Evolutionary conservation across 2,329 filamentous ascomycete genomes (phyloP), one percentile per base, ranked within the genome.

Genomic region (Akanthomyces lecanii): DNA sequence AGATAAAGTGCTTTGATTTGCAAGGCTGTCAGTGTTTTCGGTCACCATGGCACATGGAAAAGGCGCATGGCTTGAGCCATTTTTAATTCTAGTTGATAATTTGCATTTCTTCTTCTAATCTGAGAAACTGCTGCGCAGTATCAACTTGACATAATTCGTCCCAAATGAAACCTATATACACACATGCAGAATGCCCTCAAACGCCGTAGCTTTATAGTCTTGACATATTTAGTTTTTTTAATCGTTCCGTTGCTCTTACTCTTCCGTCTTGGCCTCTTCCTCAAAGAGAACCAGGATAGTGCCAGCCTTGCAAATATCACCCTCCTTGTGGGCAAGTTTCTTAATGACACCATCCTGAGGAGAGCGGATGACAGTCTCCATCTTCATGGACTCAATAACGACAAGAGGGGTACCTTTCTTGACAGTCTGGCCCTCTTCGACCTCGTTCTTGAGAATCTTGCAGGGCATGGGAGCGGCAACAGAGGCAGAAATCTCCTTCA

Each of bases 401-500:
- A 98, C 91, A 63, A 99, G 78, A 7, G 92, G 87, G 63, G 94
- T 87, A 52, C 94, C 93, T 78, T 94, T 96, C 72, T 87, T 87
- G 18, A 99, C 95, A 53, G 76, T 77, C 66, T 96, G 86, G 0
- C 95, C 95, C 69, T 92, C 92, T 33, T 82, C 78, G 0, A 97
- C 92, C 75, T 97, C 91, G 54, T 97, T 95, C 67, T 91, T 87
- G 65, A 99, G 78, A 30, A 99, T 89, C 78, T 98, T 98, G 78
- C 95, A 98, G 1, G 95, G 95, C 95, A 99, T 99, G 0, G 95
- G 95, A 25, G 95, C 92, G 28, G 91, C 82, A 1, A 98, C 92
- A 60, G 89, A 95, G 64, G 94, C 93, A 7, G 87, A 82, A 0
- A 84, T 83, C 71, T 96, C 91, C 73, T 91, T 93, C 66, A 90